Conservation (phyloP, 139 green algal genomes). For the Deuterostichococcus epilithicus region DNA sequence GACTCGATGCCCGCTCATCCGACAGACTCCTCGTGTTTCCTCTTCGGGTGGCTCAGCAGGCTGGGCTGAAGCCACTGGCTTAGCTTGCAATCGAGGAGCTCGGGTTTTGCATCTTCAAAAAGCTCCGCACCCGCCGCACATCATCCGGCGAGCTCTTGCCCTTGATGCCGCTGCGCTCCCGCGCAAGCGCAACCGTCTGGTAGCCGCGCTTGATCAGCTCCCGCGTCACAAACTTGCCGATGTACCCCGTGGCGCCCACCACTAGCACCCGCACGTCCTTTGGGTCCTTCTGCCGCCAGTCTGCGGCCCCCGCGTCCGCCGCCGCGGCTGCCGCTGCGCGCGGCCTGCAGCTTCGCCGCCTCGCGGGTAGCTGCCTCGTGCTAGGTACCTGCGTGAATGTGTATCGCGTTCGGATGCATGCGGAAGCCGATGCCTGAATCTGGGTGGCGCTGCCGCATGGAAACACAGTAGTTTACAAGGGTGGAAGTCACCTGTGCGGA, state of each 20-base stretch:
- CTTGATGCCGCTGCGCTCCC: constrained; percentile 86
- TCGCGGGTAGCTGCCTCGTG: not conserved
- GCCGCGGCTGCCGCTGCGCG: not conserved
- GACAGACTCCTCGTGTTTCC: no score
- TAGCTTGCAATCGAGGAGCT: not conserved
- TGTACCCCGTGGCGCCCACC: constrained; percentile 95
- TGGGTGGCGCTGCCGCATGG: not conserved
- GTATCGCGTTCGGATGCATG: not conserved
- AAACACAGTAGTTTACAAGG: not conserved
- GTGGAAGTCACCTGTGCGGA: not conserved
- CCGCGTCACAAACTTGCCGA: constrained; percentile 82
- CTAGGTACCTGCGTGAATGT: not conserved
- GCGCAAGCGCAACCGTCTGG: constrained; percentile 80
- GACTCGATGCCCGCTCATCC: no score
- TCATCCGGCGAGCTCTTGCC: constrained; percentile 81
- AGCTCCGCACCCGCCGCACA: constrained; percentile 45
- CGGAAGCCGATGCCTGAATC: not conserved
- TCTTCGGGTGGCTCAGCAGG: no score
- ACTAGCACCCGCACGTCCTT: constrained; percentile 87
- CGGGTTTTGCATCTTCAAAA: not conserved
- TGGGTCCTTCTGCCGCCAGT: constrained; percentile 55
- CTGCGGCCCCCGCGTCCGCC: constrained; percentile 13
- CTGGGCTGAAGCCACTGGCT: no score
- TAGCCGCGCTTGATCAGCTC: constrained; percentile 65
- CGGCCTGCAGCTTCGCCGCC: not conserved